Percentiles rank a stretch among this genome's conserved stretches.
Evolutionary conservation across 495 filamentous ascomycete species (phyloP).

Genomic region (Lentithecium fluviatile): DNA sequence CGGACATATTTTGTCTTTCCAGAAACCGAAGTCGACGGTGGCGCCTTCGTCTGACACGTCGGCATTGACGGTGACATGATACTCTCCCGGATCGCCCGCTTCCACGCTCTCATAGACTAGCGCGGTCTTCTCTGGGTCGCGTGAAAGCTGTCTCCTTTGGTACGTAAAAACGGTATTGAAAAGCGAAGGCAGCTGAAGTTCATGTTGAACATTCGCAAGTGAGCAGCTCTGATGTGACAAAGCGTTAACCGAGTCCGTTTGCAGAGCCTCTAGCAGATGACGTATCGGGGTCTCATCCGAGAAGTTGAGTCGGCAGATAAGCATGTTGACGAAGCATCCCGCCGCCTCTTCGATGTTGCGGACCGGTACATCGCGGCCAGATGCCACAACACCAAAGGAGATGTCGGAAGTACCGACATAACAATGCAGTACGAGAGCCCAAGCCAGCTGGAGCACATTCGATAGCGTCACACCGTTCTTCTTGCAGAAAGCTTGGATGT

Average conservation of each 20-base stretch:
- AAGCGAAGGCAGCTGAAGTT: constrained; percentile 26
- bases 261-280: constrained; percentile 22
- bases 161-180: constrained; percentile 37
- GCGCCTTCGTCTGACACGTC: constrained; percentile 30
- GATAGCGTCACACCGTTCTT: constrained; percentile 51
- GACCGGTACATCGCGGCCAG: constrained; percentile 51
- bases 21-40: constrained; percentile 32
- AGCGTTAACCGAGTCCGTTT: constrained; percentile 32
- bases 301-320: constrained; percentile 52
- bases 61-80: constrained; percentile 34
- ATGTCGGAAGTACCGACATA: constrained; percentile 54
- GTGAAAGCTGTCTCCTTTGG: constrained; percentile 22
- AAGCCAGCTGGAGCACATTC: constrained; percentile 54
- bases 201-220: constrained; percentile 35
- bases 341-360: constrained; percentile 50
- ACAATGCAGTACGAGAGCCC: constrained; percentile 53
- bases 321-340: constrained; percentile 56
- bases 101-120: constrained; percentile 30
- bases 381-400: constrained; percentile 56
- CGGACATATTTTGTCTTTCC: constrained; percentile 31
- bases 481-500: constrained; percentile 49
- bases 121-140: constrained; percentile 16
- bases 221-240: constrained; percentile 37
- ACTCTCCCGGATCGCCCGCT: constrained; percentile 33
- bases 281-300: constrained; percentile 43